These are phyloP conservation scores for Penicillium janthinellum DNA, from an alignment of 2,329 filamentous ascomycete species.

Conservation along the genomic window DNA sequence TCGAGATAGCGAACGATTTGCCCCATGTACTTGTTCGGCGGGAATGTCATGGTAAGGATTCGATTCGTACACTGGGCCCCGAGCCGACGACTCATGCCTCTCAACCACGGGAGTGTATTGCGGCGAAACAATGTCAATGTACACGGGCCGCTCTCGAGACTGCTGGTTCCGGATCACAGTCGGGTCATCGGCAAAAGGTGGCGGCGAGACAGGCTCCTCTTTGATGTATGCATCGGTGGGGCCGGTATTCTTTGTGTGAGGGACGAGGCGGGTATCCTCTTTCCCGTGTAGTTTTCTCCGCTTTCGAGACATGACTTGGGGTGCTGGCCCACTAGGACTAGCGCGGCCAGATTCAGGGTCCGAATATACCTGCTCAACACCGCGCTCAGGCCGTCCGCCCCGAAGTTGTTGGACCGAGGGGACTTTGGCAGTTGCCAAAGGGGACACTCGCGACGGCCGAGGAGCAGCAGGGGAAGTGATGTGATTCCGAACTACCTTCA, in stretches of 20 bases:
- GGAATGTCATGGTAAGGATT: conserved; percentile 38
- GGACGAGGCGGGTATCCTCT: conserved; percentile 36
- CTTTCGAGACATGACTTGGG: conserved; percentile 53
- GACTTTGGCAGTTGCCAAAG: conserved; percentile 56
- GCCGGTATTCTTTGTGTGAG: conserved; percentile 37
- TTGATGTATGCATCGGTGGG: conserved; percentile 59
- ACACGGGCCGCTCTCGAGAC: conserved; percentile 49
- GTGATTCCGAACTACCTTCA: conserved; percentile 71
- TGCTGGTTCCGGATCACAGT: conserved; percentile 39
- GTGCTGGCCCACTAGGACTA: conserved; percentile 47
- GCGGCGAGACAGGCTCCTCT: conserved; percentile 64
- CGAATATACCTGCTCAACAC: conserved; percentile 28
- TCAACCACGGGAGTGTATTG: conserved; percentile 41
- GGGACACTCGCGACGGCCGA: conserved; percentile 70
- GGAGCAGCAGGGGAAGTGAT: conserved; percentile 73
- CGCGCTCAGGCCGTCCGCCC: conserved; percentile 48
- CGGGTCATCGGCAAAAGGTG: conserved; percentile 53
- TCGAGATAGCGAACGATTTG: conserved; percentile 44
- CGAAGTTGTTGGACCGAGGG: conserved; percentile 58
- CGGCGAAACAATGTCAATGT: conserved; percentile 50
- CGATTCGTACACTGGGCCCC: conserved; percentile 38
- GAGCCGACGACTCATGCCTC: conserved; percentile 34
- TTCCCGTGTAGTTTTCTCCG: conserved; percentile 51
- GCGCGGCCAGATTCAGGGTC: conserved; percentile 40
- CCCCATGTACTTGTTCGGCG: conserved; percentile 38